Base-by-base conservation (phyloP, 768 basidiomycete genomes). In the Leccinellum albellum region DNA sequence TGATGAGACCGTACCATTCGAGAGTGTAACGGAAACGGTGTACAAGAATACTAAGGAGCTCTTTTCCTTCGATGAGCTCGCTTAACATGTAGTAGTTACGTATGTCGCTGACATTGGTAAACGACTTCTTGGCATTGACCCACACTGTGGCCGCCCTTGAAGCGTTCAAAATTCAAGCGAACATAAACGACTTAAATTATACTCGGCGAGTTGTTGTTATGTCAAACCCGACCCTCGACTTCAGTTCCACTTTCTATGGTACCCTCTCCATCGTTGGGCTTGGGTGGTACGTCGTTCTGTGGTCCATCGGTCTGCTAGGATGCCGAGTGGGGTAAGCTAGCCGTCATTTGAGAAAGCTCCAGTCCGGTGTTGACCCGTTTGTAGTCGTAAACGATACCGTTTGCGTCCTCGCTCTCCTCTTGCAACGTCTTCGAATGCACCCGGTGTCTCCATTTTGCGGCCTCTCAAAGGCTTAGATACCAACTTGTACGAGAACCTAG, bases 401-500 rank as follows among this genome's bases (percentile, higher is more conserved):
- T 73, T 79, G 51, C 81, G 85, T 31, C 85, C 85, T 28, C 80
- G 81, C 17, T 86, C 86, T 6, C 86, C 84, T 29, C 75, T 82
- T 32, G 74, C 82, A 6, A 76, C 78, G n/a, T 75, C 81, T 28
- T 69, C 76, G 10, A 67, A 77, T 17, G 82, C 83, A 3, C 94
- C 94, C 12, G 96, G 94, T 20, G 96, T 98, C 29, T 92, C 94
- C 3, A 93, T 98, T 63, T 79, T 98, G 50, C 85, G 97, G 47
- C 97, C 97, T 7, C 79, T 99, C 51, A 95, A 95, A 70, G 97
- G 97, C 14, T 78, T 99, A 23, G 97, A 99, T 73, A 83, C 88
- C 56, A 98, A 98, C 70, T 81, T 99, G 20, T 98, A 89, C 73
- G 94, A 97, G 76, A 98, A 98, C 71, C 76, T 99, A 50, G 93